Conservation (phyloP, 1,139 yeast species). For the Protomyces macrosporus region DNA sequence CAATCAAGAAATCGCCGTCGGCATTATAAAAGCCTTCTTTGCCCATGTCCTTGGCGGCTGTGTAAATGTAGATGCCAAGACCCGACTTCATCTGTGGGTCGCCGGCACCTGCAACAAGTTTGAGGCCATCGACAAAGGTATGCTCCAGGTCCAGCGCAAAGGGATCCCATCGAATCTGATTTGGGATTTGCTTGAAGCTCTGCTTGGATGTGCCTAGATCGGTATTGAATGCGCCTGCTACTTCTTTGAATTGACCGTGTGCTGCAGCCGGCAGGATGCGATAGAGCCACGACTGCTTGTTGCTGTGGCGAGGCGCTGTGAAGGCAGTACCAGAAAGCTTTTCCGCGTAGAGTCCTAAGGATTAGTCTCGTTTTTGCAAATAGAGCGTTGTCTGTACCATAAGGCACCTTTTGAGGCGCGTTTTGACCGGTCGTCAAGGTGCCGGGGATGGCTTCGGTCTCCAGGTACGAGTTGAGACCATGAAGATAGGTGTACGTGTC, state of each 20-base stretch:
- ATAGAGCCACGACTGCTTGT: conserved; percentile 28
- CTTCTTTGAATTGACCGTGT: background rate
- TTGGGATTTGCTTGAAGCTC: background rate
- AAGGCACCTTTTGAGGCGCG: conserved; percentile 26
- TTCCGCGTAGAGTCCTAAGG: conserved; percentile 1
- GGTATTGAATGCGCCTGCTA: background rate
- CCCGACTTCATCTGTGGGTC: conserved; percentile 36
- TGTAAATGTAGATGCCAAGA: conserved; percentile 35
- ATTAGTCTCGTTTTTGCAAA: background rate
- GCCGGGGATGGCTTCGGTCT: conserved; percentile 28
- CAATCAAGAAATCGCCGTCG: conserved; percentile 33
- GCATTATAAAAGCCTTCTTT: conserved; percentile 34
- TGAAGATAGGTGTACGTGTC: background rate
- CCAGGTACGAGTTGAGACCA: background rate
- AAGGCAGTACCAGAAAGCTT: conserved; percentile 29
- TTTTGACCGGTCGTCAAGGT: conserved; percentile 29
- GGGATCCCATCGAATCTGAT: conserved; percentile 37
- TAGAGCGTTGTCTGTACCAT: conserved; percentile 18
- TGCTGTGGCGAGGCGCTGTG: conserved; percentile 21
- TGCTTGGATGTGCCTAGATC: background rate
- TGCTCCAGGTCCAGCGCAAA: conserved; percentile 32
- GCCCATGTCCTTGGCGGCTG: conserved; percentile 35
- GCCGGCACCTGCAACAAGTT: conserved; percentile 37
- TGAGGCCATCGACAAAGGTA: conserved; percentile 35
- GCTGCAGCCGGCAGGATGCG: conserved; percentile 28